Evolutionary conservation across 2,329 filamentous ascomycete genomes (phyloP).

Genomic region (Zymoseptoria brevis): DNA sequence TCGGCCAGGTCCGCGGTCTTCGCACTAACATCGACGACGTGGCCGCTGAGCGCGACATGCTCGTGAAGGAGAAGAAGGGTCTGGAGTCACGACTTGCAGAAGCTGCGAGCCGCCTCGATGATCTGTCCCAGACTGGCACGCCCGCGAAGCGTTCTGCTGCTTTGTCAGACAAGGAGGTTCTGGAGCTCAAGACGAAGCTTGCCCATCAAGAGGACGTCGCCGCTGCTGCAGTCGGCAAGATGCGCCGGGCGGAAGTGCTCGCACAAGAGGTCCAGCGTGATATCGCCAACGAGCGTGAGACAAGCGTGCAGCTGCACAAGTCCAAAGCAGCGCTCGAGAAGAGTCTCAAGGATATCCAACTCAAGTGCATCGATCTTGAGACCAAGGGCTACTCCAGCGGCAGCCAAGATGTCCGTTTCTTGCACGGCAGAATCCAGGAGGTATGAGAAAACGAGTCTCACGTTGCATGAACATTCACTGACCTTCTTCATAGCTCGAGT

Average conservation of each 20-base stretch:
- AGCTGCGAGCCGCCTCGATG: slow-evolving; percentile 79
- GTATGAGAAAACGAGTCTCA: slow-evolving; percentile 45
- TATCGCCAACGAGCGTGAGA: slow-evolving; percentile 75
- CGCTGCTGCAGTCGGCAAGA: slow-evolving; percentile 87
- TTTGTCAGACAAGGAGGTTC: slow-evolving; percentile 75
- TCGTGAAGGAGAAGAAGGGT: slow-evolving; percentile 82
- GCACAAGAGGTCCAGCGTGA: slow-evolving; percentile 88
- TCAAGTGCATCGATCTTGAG: slow-evolving; percentile 84
- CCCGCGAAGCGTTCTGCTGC: slow-evolving; percentile 86
- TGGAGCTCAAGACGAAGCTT: slow-evolving; percentile 79
- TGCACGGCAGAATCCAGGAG: slow-evolving; percentile 92
- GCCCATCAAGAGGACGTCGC: slow-evolving; percentile 92
- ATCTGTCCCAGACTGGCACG: slow-evolving; percentile 67
- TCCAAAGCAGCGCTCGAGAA: slow-evolving; percentile 89
- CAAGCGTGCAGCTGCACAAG: slow-evolving; percentile 71
- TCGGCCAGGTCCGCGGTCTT: slow-evolving; percentile 81
- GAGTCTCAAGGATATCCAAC: slow-evolving; percentile 78
- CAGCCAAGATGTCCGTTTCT: slow-evolving; percentile 89
- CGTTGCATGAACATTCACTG: background rate
- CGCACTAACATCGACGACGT: slow-evolving; percentile 80
- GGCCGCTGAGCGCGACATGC: slow-evolving; percentile 72
- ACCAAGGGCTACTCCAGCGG: slow-evolving; percentile 94
- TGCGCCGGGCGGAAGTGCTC: slow-evolving; percentile 85
- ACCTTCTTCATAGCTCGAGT: slow-evolving; percentile 23
- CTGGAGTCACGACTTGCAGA: slow-evolving; percentile 79